phyloP scores from a whole-genome alignment of 345 rosid species.

The Clarkia xantiana region DNA sequence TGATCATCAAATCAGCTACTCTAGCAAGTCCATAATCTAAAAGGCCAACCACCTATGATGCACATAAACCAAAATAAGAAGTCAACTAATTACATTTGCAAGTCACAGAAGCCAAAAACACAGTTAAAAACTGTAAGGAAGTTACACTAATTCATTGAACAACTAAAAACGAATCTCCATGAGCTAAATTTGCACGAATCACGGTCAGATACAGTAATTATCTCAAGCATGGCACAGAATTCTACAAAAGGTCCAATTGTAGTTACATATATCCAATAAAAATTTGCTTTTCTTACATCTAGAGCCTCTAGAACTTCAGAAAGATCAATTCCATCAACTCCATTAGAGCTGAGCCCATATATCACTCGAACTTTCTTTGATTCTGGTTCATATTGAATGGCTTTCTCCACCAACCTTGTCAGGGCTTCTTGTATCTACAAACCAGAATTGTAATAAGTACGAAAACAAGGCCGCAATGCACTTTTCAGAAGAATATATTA shows the following conservation, averaged over 20 bases:
- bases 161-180: not conserved
- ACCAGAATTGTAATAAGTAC: constrained; percentile 30
- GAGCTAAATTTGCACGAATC: not conserved
- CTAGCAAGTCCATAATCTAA: constrained; percentile 82
- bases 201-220: not conserved
- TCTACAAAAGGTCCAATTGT: no score
- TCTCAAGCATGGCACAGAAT: no score
- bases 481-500: not conserved
- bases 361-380: constrained; percentile 34
- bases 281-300: constrained; percentile 43
- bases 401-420: constrained; percentile 50
- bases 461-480: no score
- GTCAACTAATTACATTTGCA: constrained; percentile 3
- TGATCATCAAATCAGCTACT: constrained; percentile 78
- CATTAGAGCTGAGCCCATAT: constrained; percentile 31
- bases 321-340: constrained; percentile 41
- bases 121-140: no score
- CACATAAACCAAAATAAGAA: constrained; percentile 8
- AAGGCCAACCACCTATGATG: constrained; percentile 59
- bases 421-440: constrained; percentile 92
- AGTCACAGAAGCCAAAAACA: not conserved
- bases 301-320: constrained; percentile 54
- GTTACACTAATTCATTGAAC: no score
- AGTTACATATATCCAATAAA: not conserved
- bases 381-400: constrained; percentile 54